Percentiles rank a stretch among this genome's conserved stretches.
Evolutionary conservation across 345 rosid species (phyloP).

Genomic region (Acer campestre): DNA sequence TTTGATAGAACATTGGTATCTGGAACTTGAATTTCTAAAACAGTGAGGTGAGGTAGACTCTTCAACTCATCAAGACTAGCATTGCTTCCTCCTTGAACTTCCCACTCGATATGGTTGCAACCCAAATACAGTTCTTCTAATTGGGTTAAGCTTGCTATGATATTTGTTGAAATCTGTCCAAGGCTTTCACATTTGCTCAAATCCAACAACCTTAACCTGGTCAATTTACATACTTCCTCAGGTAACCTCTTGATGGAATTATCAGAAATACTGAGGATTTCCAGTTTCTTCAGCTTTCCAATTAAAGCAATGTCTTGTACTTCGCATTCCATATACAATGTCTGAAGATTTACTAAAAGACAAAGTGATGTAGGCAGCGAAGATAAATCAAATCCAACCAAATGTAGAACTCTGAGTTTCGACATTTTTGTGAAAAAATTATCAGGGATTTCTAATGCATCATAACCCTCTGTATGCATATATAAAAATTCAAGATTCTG

Average conservation of each 20-base stretch:
- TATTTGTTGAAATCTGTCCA: constrained; percentile 8
- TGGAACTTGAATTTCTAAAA: no score
- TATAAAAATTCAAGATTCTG: constrained; percentile 17
- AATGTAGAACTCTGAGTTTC: no score
- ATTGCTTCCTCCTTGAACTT: constrained; percentile 5
- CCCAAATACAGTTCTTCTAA: no score
- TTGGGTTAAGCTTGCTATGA: no score
- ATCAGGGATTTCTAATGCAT: no score
- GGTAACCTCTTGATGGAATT: constrained; percentile 24
- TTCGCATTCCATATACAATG: constrained; percentile 13
- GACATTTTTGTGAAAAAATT: no score
- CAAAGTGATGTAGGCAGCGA: neutral
- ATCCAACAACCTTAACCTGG: constrained; percentile 13
- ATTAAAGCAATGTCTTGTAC: neutral
- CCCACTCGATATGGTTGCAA: constrained; percentile 21
- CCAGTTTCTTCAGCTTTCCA: constrained; percentile 7
- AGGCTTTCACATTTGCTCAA: neutral
- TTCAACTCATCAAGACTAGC: no score
- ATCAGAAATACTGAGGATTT: constrained; percentile 10
- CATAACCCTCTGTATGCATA: rapidly evolving
- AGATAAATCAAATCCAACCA: no score
- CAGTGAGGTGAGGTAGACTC: no score
- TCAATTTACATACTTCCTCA: constrained; percentile 24
- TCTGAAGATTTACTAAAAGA: constrained; percentile 12
- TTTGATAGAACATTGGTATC: neutral